phyloP scores from a whole-genome alignment of 805 yeast genomes.

The Candida hungchunana region DNA sequence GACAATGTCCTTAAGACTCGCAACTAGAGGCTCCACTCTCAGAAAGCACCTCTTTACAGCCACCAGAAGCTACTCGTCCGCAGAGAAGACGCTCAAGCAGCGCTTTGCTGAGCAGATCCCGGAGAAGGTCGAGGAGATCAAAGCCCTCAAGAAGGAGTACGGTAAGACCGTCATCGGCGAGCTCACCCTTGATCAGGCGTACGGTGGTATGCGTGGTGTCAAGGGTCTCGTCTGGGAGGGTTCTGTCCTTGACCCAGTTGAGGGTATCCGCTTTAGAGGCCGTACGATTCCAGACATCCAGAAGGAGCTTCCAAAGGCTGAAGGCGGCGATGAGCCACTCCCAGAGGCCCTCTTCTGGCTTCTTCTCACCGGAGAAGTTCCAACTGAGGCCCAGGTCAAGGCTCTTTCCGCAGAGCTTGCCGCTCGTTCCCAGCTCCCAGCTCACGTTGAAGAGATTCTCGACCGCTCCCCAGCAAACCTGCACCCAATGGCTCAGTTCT shows the following conservation, averaged over 20 bases:
- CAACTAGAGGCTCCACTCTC: slow-evolving; percentile 13
- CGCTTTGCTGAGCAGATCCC: slow-evolving; percentile 92
- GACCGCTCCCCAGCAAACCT: slow-evolving; percentile 71
- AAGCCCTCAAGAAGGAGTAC: slow-evolving; percentile 73
- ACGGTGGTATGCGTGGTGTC: slow-evolving; percentile 91
- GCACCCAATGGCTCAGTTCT: slow-evolving; percentile 90
- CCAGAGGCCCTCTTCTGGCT: slow-evolving; percentile 87
- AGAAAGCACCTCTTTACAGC: slow-evolving; percentile 16
- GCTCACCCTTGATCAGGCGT: slow-evolving; percentile 72
- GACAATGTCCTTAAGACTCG: slow-evolving; percentile 18
- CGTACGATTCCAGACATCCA: slow-evolving; percentile 77
- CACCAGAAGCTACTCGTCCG: slow-evolving; percentile 25
- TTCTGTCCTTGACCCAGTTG: slow-evolving; percentile 77
- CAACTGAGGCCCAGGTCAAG: slow-evolving; percentile 65
- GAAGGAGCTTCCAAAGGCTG: slow-evolving; percentile 68
- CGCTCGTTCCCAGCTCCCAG: slow-evolving; percentile 72
- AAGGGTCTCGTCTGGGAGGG: slow-evolving; percentile 88
- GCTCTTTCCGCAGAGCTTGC: slow-evolving; percentile 74
- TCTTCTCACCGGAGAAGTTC: slow-evolving; percentile 77
- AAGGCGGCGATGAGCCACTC: slow-evolving; percentile 58
- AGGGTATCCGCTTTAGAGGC: slow-evolving; percentile 86
- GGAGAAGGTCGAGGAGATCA: slow-evolving; percentile 86
- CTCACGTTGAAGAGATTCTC: slow-evolving; percentile 67
- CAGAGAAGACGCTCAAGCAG: slow-evolving; percentile 76
- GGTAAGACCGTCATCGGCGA: slow-evolving; percentile 75